Evolutionary conservation across 106 monocot species (phyloP).

Genomic region (Phalaenopsis aphrodite): DNA sequence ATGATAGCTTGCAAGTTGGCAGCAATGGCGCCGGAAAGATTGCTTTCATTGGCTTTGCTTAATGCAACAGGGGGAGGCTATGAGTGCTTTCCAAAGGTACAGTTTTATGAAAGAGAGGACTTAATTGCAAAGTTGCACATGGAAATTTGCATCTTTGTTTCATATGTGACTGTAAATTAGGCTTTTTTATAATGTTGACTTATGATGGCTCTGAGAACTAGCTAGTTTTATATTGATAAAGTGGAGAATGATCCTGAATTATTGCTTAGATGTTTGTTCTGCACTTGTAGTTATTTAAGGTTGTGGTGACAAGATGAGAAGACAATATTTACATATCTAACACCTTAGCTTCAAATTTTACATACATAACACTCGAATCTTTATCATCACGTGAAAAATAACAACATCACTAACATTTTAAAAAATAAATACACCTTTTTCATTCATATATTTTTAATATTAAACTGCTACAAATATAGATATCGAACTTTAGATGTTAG

Average conservation of each 20-base stretch:
- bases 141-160: not conserved
- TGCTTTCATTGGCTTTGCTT: slow-evolving; percentile 82
- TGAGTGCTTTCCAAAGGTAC: slow-evolving; percentile 92
- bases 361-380: no score
- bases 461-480: no score
- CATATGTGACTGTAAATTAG: not conserved
- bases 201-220: not conserved
- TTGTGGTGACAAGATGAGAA: no score
- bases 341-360: no score
- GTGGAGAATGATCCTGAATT: not conserved
- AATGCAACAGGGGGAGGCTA: slow-evolving; percentile 95
- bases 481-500: no score
- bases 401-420: no score
- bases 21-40: slow-evolving; percentile 66
- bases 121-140: not conserved
- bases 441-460: no score
- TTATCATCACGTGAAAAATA: no score
- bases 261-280: not conserved
- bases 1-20: slow-evolving; percentile 98
- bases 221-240: not conserved
- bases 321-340: no score
- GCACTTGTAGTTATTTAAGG: no score
- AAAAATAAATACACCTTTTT: no score
- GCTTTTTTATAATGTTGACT: not conserved
- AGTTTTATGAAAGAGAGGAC: not conserved